These are phyloP conservation scores for Komagataella phaffii DNA, from an alignment of 805 yeast genomes.

Conservation along the genomic window DNA sequence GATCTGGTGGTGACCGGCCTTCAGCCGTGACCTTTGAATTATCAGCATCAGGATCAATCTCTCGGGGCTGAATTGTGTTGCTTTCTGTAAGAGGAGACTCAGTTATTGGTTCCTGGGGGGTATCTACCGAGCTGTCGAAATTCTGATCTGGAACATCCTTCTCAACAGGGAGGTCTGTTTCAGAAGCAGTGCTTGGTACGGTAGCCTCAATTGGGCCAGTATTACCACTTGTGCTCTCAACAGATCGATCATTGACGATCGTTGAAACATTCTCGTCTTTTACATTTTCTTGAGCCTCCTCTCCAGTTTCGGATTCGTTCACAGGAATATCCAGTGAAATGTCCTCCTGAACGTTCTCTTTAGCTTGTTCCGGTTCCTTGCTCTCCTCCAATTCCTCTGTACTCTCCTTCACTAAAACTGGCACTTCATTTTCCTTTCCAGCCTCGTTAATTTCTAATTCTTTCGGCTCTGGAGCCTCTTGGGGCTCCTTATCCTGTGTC, in stretches of 20 bases:
- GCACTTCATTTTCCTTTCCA: not conserved
- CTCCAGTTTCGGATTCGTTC: not conserved
- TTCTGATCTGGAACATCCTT: not conserved
- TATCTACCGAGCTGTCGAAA: not conserved
- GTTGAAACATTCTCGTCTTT: not conserved
- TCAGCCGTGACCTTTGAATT: not conserved
- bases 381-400: not conserved
- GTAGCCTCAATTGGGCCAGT: not conserved
- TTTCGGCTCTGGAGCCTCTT: not conserved
- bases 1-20: not conserved
- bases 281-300: not conserved
- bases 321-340: not conserved
- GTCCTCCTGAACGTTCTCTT: not conserved
- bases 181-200: not conserved
- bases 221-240: constrained; percentile 1
- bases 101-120: not conserved
- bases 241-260: constrained; percentile 2
- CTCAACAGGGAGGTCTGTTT: not conserved
- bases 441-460: not conserved
- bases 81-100: not conserved
- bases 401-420: not conserved
- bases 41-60: not conserved
- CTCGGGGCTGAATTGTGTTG: not conserved
- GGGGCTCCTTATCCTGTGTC: not conserved
- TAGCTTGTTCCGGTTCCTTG: not conserved